Evolutionary conservation across 2,329 filamentous ascomycete species (phyloP).

Genomic region (Paraphoma sp.): DNA sequence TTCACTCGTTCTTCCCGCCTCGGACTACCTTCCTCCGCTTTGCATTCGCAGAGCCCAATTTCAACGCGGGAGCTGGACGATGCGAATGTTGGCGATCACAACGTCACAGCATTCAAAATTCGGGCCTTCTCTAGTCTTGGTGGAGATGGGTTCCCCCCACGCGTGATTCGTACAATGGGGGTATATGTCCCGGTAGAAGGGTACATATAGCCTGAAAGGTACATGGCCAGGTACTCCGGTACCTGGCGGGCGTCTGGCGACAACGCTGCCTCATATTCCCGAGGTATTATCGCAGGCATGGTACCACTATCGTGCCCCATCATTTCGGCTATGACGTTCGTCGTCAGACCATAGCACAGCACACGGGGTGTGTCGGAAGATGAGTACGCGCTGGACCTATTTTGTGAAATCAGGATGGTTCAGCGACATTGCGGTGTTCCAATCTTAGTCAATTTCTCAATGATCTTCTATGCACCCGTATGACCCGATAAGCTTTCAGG

Average conservation of each 20-base stretch:
- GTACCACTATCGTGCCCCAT: not conserved
- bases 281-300: conserved; percentile 3
- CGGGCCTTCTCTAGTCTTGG: not conserved
- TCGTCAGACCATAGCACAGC: not conserved
- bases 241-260: conserved; percentile 7
- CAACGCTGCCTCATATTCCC: conserved; percentile 2
- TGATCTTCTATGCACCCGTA: conserved; percentile 14
- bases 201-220: conserved; percentile 13
- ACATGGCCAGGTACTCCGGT: conserved; percentile 3
- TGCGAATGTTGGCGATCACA: not conserved
- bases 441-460: not conserved
- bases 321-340: conserved; percentile 1
- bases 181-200: conserved; percentile 4
- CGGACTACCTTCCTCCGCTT: not conserved
- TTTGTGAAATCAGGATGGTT: not conserved
- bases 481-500: conserved; percentile 24
- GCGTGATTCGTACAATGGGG: conserved; percentile 2
- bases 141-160: conserved; percentile 2
- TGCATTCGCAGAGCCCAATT: not conserved
- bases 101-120: not conserved
- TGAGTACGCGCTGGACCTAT: not conserved
- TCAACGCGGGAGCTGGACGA: not conserved
- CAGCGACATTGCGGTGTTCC: not conserved
- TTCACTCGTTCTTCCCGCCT: not conserved
- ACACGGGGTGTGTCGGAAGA: not conserved